Evolutionary conservation across 306 rosid genomes (phyloP).

Genomic region (Trifolium repens): DNA sequence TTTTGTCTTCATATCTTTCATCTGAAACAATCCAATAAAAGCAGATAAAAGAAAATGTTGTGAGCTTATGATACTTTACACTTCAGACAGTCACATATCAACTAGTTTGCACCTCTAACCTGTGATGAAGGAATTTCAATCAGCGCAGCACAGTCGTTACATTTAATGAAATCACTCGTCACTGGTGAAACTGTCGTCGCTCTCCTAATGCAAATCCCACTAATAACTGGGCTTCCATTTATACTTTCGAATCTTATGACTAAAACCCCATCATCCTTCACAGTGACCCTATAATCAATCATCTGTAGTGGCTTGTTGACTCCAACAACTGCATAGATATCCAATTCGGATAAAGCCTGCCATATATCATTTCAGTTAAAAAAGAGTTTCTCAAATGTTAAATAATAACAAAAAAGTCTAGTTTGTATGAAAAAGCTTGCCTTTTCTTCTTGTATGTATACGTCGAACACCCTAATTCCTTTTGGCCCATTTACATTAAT

Average conservation of each 20-base stretch:
- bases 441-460: slow-evolving; percentile 81
- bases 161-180: slow-evolving; percentile 55
- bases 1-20: slow-evolving; percentile 68
- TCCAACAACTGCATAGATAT: slow-evolving; percentile 79
- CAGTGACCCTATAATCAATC: slow-evolving; percentile 59
- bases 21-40: slow-evolving; percentile 56
- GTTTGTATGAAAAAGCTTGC: slow-evolving; percentile 45
- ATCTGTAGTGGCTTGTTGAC: slow-evolving; percentile 80
- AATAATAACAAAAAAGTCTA: slow-evolving; percentile 1
- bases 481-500: slow-evolving; percentile 81
- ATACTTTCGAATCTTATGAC: slow-evolving; percentile 78
- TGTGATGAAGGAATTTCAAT: slow-evolving; percentile 75
- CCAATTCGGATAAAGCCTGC: slow-evolving; percentile 82
- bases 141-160: slow-evolving; percentile 62
- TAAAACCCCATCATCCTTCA: slow-evolving; percentile 68
- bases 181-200: slow-evolving; percentile 59
- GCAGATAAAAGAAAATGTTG: slow-evolving; percentile 43
- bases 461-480: slow-evolving; percentile 84
- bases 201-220: slow-evolving; percentile 81
- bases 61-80: slow-evolving; percentile 29
- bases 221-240: slow-evolving; percentile 72
- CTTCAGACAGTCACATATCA: slow-evolving; percentile 36
- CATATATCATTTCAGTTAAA: slow-evolving; percentile 37
- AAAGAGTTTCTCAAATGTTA: slow-evolving; percentile 4
- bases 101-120: slow-evolving; percentile 55